phyloP scores from a whole-genome alignment of 2,329 filamentous ascomycete species.

The Dactylella cylindrospora region DNA sequence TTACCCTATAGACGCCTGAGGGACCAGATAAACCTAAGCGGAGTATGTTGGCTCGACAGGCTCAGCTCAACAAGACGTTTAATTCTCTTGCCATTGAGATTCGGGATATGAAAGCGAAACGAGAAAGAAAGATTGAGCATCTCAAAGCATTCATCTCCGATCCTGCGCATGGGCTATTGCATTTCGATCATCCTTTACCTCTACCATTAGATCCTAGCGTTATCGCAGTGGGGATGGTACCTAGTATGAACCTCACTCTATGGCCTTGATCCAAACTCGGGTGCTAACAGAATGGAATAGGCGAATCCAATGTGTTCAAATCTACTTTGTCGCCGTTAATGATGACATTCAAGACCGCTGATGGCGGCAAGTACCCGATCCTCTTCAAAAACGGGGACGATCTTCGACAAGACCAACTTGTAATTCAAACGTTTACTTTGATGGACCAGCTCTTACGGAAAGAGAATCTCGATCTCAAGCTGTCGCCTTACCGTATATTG shows the following conservation, averaged over 20 bases:
- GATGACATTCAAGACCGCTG: conserved; percentile 80
- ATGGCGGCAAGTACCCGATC: conserved; percentile 78
- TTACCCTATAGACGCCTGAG: conserved; percentile 14
- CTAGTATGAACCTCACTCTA: conserved; percentile 51
- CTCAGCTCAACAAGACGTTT: conserved; percentile 81
- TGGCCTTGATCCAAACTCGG: background rate
- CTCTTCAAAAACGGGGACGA: conserved; percentile 98
- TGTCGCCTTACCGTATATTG: conserved; percentile 94
- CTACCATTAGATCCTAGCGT: conserved; percentile 85
- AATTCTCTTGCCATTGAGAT: conserved; percentile 88
- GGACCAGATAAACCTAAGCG: conserved; percentile 56
- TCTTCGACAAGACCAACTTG: conserved; percentile 91
- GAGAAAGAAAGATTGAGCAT: conserved; percentile 76
- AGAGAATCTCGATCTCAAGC: conserved; percentile 91
- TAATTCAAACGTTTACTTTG: conserved; percentile 94
- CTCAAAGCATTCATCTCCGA: conserved; percentile 83
- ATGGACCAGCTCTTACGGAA: conserved; percentile 96
- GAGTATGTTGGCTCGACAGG: conserved; percentile 78
- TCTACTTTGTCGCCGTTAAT: conserved; percentile 90
- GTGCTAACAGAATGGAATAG: conserved; percentile 50
- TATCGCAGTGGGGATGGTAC: conserved; percentile 73
- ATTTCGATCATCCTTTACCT: conserved; percentile 81
- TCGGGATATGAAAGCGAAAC: conserved; percentile 74
- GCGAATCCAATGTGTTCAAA: conserved; percentile 90
- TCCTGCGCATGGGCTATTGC: conserved; percentile 81